A percentile compares a stretch with the other conserved stretches of the same genome.
phyloP scores from a whole-genome alignment of 257 asterid species.

The Forsythia suspensa region DNA sequence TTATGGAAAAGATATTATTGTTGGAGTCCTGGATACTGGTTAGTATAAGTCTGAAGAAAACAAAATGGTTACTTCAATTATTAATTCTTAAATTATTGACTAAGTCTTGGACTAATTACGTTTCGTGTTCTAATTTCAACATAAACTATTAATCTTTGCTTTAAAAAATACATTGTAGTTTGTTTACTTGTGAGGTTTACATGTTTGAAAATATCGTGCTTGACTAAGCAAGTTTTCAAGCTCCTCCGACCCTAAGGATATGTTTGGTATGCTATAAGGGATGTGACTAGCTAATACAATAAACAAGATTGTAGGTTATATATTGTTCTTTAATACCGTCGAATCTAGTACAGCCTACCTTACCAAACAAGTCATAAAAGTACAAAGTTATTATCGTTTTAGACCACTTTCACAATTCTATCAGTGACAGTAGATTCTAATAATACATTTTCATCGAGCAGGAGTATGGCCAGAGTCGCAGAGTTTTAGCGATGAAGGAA shows the following conservation, averaged over 20 bases:
- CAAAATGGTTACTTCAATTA: background rate
- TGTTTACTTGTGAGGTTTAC: background rate
- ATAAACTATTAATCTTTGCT: too few relatives aligned
- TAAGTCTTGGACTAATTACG: background rate
- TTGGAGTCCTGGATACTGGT: slow-evolving; percentile 40
- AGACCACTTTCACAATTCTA: background rate
- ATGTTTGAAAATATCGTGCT: too few relatives aligned
- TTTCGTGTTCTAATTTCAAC: background rate
- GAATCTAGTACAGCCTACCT: too few relatives aligned
- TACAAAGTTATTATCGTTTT: too few relatives aligned
- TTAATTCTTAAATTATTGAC: background rate
- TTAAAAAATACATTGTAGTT: too few relatives aligned
- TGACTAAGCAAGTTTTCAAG: too few relatives aligned
- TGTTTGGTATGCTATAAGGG: too few relatives aligned
- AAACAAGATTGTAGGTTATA: too few relatives aligned
- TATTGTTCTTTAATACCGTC: too few relatives aligned
- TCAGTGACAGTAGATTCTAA: background rate
- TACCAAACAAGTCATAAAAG: too few relatives aligned
- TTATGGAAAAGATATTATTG: slow-evolving; percentile 26
- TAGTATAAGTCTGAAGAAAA: background rate
- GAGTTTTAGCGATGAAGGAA: slow-evolving; percentile 40
- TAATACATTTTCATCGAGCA: background rate
- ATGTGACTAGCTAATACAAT: too few relatives aligned
- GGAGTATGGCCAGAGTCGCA: slow-evolving; percentile 43
- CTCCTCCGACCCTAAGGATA: too few relatives aligned